phyloP scores from a whole-genome alignment of 208 protist genomes.

The Trypanosoma brucei region DNA sequence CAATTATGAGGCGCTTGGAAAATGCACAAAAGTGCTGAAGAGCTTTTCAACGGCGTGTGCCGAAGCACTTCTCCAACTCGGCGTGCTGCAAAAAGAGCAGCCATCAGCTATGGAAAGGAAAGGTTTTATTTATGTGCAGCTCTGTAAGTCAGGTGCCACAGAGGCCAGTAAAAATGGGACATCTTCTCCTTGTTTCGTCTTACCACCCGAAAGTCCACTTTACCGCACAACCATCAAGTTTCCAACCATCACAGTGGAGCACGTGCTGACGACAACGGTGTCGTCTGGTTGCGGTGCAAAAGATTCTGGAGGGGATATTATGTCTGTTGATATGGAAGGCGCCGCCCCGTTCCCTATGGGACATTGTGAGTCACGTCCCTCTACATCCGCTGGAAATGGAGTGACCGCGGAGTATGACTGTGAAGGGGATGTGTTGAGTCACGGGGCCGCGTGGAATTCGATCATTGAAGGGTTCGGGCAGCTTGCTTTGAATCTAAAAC shows the following conservation, averaged over 20 bases:
- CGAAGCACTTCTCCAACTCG: constrained; percentile 28
- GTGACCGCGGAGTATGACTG: too few species aligned
- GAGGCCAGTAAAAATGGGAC: too few species aligned
- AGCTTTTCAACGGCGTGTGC: constrained; percentile 35
- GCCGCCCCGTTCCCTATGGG: background rate
- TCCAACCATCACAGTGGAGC: constrained; percentile 9
- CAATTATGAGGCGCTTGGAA: constrained; percentile 41
- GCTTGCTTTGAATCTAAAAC: background rate
- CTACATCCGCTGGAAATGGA: background rate
- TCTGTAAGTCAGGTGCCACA: background rate
- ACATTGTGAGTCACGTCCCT: background rate
- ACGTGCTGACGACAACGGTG: background rate
- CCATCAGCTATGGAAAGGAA: constrained; percentile 2
- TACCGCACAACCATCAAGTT: constrained; percentile 15
- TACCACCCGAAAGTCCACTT: constrained; percentile 5
- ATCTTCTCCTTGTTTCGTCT: background rate
- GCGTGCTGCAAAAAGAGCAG: constrained; percentile 3
- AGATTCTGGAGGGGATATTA: constrained; percentile 6
- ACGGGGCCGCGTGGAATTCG: too few species aligned
- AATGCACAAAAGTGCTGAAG: constrained; percentile 15
- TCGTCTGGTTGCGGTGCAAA: background rate
- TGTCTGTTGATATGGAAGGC: constrained; percentile 11
- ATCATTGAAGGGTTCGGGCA: background rate
- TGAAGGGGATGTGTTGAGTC: too few species aligned
- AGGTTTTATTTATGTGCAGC: background rate